Conservation (phyloP, 116 monocot species). For the Posidonia oceanica region DNA sequence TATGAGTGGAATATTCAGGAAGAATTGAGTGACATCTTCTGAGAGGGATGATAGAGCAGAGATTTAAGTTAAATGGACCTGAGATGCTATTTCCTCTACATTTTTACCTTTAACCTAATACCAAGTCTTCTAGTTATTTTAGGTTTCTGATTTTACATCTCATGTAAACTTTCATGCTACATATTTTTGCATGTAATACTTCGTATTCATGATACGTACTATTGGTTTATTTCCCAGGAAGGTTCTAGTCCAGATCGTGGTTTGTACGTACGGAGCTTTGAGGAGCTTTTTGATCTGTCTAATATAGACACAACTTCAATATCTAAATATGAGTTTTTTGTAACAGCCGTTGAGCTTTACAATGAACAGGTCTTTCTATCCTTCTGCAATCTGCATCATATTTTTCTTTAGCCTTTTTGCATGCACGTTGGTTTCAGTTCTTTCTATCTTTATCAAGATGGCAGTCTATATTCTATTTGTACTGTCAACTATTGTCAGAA, state of each 20-base stretch:
- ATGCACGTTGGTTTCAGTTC: no score
- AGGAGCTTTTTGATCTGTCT: slow-evolving; percentile 95
- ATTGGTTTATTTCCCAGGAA: slow-evolving; percentile 39
- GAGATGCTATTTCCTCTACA: neutral
- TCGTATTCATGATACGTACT: neutral
- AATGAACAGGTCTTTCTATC: slow-evolving; percentile 71
- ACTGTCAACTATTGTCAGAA: neutral
- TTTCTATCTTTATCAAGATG: neutral
- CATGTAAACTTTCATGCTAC: neutral
- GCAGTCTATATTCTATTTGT: no score
- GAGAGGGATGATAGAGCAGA: no score
- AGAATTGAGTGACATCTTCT: no score
- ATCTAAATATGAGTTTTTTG: slow-evolving; percentile 66
- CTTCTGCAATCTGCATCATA: neutral
- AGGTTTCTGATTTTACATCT: neutral
- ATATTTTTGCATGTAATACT: neutral
- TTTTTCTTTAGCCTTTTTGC: neutral
- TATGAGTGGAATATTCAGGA: no score
- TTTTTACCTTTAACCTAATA: neutral
- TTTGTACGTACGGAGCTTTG: slow-evolving; percentile 80
- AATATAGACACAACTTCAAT: slow-evolving; percentile 69
- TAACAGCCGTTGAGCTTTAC: slow-evolving; percentile 78
- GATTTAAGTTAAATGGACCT: neutral
- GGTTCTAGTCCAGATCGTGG: slow-evolving; percentile 91
- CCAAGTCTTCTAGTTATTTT: neutral